Conservation (phyloP, 805 yeast species). For the Debaryomyces hansenii region DNA sequence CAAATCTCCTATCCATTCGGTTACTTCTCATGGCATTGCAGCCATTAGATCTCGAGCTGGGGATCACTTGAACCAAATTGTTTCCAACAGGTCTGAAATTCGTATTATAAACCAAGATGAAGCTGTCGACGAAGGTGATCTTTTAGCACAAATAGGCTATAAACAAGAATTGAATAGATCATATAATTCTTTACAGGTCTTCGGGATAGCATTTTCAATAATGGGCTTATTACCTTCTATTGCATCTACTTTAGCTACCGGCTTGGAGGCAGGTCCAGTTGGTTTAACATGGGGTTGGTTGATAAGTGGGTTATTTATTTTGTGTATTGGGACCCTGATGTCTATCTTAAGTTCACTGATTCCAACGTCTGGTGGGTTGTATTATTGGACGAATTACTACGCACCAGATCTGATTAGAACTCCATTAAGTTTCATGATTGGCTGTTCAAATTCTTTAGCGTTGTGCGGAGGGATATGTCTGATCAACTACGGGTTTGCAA, state of each 20-base stretch:
- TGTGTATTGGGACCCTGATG: slow-evolving; percentile 29
- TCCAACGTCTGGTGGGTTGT: slow-evolving; percentile 34
- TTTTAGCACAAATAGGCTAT: slow-evolving; percentile 35
- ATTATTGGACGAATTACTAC: slow-evolving; percentile 37
- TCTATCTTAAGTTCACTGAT: slow-evolving; percentile 23
- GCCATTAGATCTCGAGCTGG: slow-evolving; percentile 10
- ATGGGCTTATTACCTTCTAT: slow-evolving; percentile 35
- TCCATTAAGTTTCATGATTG: slow-evolving; percentile 23
- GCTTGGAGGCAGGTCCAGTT: slow-evolving; percentile 29
- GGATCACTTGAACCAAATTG: slow-evolving; percentile 9
- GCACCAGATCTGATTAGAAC: slow-evolving; percentile 25
- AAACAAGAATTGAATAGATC: slow-evolving; percentile 30
- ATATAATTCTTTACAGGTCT: slow-evolving; percentile 29
- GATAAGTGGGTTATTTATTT: slow-evolving; percentile 22
- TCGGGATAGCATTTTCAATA: slow-evolving; percentile 35
- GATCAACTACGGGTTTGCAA: slow-evolving; percentile 32
- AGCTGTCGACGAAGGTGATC: slow-evolving; percentile 18
- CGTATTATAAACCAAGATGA: slow-evolving; percentile 17
- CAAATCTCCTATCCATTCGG: neutral
- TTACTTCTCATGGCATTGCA: neutral
- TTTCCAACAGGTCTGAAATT: slow-evolving; percentile 19
- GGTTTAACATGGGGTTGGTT: slow-evolving; percentile 35
- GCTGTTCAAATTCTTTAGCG: slow-evolving; percentile 30
- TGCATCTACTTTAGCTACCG: slow-evolving; percentile 23
- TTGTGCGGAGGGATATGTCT: slow-evolving; percentile 30